Base-by-base conservation (phyloP, 306 rosid genomes). In the Vigna reflexopilosa region DNA sequence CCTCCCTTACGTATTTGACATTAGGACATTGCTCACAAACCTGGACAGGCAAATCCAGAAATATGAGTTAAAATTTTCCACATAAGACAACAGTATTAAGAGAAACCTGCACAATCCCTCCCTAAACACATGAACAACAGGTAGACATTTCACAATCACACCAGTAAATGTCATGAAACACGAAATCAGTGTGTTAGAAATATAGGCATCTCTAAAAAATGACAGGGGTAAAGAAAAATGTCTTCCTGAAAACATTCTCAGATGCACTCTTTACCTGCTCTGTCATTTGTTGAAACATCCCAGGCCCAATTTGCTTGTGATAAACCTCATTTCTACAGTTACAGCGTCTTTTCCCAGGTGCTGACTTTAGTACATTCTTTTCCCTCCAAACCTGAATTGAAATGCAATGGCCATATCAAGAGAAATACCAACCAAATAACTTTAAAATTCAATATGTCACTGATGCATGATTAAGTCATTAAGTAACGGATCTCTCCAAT, bases 221-320 rank as follows among this genome's bases (percentile, higher is more conserved):
- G 32, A 48, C 26, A 20, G 73, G 26, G 69, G 19, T 49, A 42
- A 68, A 56, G 47, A 42, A 30, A 47, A 79, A 32, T 7, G 66
- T 49, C 14, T 19, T 59, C 67, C 19, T 17, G 70, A 70, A 54
- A 63, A 71, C 34, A 76, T 70, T 62, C 32, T 73, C 56, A 26
- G 42, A 58, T 66, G 54, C 58, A 59, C 30, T 51, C 44, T 55
- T 48, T 82, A 95, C 99, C 96, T 93, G 91, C 86, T 95, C 99
- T 38, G 99, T 93, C 98, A 95, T 92, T 84, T 95, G 99, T 61
- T 95, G 99, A 82, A 87, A 95, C 99, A 95, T 95, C 68, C 99
- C 99, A 16, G 99, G 99, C 62, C 99, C 99, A 77, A 95, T 91
- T 84, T 95, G 99, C 86, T 83, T 90, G 90, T 95, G 99, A 72